A percentile compares a stretch with the other conserved stretches of the same genome.
Conservation (phyloP, 75 land plant genomes). For the Azolla pinnata region DNA sequence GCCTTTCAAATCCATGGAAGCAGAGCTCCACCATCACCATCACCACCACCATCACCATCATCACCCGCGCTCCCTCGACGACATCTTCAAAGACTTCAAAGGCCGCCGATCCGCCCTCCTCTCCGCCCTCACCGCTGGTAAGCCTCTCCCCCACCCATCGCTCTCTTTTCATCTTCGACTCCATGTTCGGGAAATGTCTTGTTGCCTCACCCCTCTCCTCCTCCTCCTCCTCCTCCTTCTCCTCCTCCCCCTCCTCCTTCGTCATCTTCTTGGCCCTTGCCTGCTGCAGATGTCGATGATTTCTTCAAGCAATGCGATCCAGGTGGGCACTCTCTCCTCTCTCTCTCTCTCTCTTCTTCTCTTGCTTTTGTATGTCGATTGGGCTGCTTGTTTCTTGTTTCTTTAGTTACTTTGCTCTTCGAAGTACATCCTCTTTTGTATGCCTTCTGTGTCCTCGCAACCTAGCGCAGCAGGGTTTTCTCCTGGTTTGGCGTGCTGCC, state of each 20-base stretch:
- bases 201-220: background rate
- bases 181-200: background rate
- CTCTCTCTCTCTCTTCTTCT: background rate
- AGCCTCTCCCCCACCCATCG: background rate
- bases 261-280: no score
- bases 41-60: conserved; percentile 25
- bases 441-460: no score
- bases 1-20: no score
- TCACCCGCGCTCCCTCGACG: conserved; percentile 66
- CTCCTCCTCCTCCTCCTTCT: background rate
- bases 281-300: conserved; percentile 61
- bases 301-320: conserved; percentile 74
- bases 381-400: background rate
- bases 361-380: background rate
- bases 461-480: no score
- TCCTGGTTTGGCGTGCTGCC: no score
- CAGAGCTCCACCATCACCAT: no score
- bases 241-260: no score
- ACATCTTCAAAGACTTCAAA: conserved; percentile 73
- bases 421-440: no score
- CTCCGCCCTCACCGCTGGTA: conserved; percentile 67
- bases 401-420: no score
- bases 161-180: background rate
- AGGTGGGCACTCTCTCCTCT: conserved; percentile 37
- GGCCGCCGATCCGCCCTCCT: conserved; percentile 57